Conservation (phyloP, 1,284 basidiomycete genomes). For the Ustilago shanxiensis region DNA sequence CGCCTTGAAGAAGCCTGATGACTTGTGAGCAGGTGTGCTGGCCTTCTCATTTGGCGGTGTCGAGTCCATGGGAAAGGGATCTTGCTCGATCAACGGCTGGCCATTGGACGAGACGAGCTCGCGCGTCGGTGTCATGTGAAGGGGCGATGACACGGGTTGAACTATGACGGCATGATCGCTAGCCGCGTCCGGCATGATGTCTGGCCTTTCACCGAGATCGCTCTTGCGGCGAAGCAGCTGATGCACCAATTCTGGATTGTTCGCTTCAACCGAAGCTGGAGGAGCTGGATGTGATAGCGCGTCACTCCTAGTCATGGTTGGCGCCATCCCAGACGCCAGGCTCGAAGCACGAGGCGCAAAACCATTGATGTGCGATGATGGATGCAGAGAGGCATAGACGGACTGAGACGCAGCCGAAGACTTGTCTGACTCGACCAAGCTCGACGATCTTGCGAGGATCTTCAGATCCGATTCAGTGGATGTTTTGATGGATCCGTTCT, state of each 20-base stretch:
- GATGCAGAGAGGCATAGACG: slow-evolving; percentile 25
- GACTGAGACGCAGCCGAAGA: slow-evolving; percentile 32
- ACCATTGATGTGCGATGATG: slow-evolving; percentile 25
- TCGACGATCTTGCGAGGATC: slow-evolving; percentile 37
- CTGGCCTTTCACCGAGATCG: slow-evolving; percentile 29
- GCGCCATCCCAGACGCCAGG: slow-evolving; percentile 11
- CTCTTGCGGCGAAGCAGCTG: slow-evolving; percentile 57
- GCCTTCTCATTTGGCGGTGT: slow-evolving; percentile 17
- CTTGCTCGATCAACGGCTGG: slow-evolving; percentile 30
- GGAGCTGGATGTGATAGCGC: slow-evolving; percentile 54
- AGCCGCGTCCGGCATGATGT: slow-evolving; percentile 35
- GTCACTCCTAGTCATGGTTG: slow-evolving; percentile 45
- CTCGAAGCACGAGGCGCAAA: slow-evolving; percentile 34
- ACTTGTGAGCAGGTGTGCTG: background rate
- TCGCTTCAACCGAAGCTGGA: slow-evolving; percentile 52
- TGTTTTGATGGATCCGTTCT: slow-evolving; percentile 8
- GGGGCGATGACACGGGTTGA: slow-evolving; percentile 28
- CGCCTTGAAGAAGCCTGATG: slow-evolving; percentile 19
- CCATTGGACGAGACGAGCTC: slow-evolving; percentile 12
- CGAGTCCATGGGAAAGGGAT: slow-evolving; percentile 33
- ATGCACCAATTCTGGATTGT: slow-evolving; percentile 50
- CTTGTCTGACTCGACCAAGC: slow-evolving; percentile 35
- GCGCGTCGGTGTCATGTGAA: slow-evolving; percentile 18
- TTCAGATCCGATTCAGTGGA: slow-evolving; percentile 24
- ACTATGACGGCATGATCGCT: slow-evolving; percentile 54